phyloP scores from a whole-genome alignment of 345 rosid species.

The Clausena lansium region DNA sequence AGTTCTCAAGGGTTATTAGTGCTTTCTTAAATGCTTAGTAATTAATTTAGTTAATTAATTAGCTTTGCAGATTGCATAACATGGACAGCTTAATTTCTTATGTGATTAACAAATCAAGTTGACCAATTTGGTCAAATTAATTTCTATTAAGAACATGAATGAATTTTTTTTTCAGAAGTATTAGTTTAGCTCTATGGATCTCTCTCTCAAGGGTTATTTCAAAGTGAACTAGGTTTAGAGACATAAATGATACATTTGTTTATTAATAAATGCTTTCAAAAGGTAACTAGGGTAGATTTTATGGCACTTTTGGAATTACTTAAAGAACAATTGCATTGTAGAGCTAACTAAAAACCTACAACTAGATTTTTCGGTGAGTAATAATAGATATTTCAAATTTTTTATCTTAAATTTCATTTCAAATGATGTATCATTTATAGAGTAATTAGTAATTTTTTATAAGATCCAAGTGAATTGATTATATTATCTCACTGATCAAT shows the following conservation, averaged over 20 bases:
- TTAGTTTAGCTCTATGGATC: not conserved
- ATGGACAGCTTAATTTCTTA: not conserved
- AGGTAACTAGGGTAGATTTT: not conserved
- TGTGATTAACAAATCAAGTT: not conserved
- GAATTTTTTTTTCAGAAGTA: too few relatives aligned
- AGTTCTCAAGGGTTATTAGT: not conserved
- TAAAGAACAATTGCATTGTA: not conserved
- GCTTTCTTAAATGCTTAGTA: not conserved
- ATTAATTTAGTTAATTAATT: not conserved
- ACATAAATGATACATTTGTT: not conserved
- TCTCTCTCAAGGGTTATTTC: not conserved
- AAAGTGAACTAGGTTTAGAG: not conserved
- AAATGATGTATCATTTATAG: too few relatives aligned
- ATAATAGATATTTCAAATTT: too few relatives aligned
- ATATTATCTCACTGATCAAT: too few relatives aligned
- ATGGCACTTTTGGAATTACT: not conserved
- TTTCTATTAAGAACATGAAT: not conserved
- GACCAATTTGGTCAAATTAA: not conserved
- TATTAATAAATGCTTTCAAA: not conserved
- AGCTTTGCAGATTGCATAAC: not conserved
- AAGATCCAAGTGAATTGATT: too few relatives aligned
- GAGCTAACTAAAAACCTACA: not conserved
- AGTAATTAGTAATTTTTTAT: too few relatives aligned
- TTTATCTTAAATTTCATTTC: too few relatives aligned
- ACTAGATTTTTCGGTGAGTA: too few relatives aligned